These are phyloP conservation scores for Penicillium freii DNA, from an alignment of 2,329 filamentous ascomycete genomes.

Conservation along the genomic window DNA sequence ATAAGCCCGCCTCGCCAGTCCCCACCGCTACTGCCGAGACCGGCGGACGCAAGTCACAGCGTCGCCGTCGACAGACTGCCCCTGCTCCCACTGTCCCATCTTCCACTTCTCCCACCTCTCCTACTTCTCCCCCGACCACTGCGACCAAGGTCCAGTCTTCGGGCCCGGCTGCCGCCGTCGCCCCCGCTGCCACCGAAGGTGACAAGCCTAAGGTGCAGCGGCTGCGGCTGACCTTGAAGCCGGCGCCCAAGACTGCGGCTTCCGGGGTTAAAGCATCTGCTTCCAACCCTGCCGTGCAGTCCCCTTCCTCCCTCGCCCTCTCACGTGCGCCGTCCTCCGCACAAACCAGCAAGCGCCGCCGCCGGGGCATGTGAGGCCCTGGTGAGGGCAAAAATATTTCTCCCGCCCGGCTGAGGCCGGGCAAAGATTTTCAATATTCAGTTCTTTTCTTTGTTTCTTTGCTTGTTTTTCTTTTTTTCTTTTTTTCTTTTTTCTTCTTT, in stretches of 20 bases:
- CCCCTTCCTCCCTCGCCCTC: neutral
- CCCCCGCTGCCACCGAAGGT: neutral
- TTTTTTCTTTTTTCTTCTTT: neutral
- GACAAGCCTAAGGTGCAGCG: conserved; percentile 14
- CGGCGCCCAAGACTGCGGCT: conserved; percentile 5
- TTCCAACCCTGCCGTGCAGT: neutral
- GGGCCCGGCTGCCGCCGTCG: neutral
- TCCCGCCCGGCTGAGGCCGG: neutral
- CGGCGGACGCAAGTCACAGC: conserved; percentile 6
- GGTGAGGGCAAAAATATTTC: neutral
- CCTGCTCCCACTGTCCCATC: conserved; percentile 2
- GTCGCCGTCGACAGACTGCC: conserved; percentile 7
- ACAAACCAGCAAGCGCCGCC: neutral
- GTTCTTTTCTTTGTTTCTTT: neutral
- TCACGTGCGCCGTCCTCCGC: neutral
- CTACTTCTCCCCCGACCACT: neutral
- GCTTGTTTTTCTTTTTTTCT: neutral
- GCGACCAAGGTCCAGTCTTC: conserved; percentile 1
- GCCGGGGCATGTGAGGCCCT: neutral
- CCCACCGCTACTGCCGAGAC: neutral
- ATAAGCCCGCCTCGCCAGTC: neutral
- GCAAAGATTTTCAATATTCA: neutral
- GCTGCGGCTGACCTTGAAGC: conserved; percentile 16
- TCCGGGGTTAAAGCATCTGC: neutral
- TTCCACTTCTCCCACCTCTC: neutral